Evolutionary conservation across 495 filamentous ascomycete genomes (phyloP).

Genomic region (Xanthoparmelia taractica): DNA sequence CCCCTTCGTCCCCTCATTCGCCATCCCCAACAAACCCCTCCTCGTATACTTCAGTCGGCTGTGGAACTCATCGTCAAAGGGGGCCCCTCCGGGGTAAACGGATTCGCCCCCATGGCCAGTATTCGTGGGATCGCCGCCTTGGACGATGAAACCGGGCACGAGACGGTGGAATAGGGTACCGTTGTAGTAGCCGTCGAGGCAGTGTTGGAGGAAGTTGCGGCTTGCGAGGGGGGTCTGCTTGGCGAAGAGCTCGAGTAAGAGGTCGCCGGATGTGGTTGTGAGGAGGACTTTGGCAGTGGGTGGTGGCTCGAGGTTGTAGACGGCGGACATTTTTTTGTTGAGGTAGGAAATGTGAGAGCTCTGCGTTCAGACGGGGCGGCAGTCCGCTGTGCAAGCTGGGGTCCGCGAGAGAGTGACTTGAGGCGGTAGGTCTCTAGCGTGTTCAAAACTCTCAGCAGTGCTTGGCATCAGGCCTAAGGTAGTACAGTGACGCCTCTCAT

Average conservation of each 20-base stretch:
- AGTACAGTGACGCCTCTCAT: too few species aligned
- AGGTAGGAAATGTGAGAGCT: neutral
- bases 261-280: conserved; percentile 79
- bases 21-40: conserved; percentile 83
- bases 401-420: too few species aligned
- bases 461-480: too few species aligned
- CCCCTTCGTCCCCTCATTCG: conserved; percentile 64
- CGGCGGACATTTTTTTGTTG: conserved; percentile 31
- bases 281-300: conserved; percentile 85
- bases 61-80: conserved; percentile 83
- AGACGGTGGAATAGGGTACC: conserved; percentile 90
- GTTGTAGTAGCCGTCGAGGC: conserved; percentile 89
- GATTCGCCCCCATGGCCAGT: conserved; percentile 87
- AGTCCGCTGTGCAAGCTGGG: neutral
- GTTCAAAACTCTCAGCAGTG: too few species aligned
- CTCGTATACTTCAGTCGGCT: conserved; percentile 87
- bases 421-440: too few species aligned
- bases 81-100: conserved; percentile 75
- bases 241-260: conserved; percentile 86
- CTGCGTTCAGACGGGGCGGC: neutral
- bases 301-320: conserved; percentile 91
- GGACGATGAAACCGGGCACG: conserved; percentile 83
- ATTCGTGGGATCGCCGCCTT: conserved; percentile 89
- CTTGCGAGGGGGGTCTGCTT: conserved; percentile 84
- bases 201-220: conserved; percentile 94